Evolutionary conservation across 352 stramenopile species (phyloP).

Genomic region (Globisporangium spinosum): DNA sequence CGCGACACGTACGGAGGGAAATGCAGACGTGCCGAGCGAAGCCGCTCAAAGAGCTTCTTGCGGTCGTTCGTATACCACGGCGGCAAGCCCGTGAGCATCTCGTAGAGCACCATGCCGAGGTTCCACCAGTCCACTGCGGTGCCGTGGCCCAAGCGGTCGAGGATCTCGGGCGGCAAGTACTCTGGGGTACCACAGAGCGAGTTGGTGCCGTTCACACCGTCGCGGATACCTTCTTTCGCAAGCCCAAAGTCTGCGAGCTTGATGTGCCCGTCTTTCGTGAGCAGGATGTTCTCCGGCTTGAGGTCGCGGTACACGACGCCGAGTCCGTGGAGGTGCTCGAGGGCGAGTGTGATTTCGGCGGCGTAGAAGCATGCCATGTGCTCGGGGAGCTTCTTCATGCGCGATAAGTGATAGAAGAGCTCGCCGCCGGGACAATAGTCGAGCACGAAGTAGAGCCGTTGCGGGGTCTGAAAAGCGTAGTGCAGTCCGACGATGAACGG

Average conservation of each 20-base stretch:
- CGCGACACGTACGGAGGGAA: constrained; percentile 85
- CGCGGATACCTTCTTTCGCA: constrained; percentile 73
- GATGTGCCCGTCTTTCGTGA: constrained; percentile 76
- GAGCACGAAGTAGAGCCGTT: constrained; percentile 96
- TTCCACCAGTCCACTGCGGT: constrained; percentile 94
- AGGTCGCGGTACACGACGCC: constrained; percentile 84
- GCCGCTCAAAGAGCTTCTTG: constrained; percentile 86
- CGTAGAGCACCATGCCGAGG: constrained; percentile 76
- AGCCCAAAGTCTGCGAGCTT: constrained; percentile 90
- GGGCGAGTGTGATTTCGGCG: constrained; percentile 79
- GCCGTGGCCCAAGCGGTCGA: constrained; percentile 76
- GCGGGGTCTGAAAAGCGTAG: constrained; percentile 85
- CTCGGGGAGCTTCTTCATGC: constrained; percentile 86
- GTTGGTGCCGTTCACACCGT: constrained; percentile 65
- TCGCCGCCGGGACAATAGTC: constrained; percentile 88
- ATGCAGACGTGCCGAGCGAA: constrained; percentile 71
- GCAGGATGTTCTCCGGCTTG: constrained; percentile 73
- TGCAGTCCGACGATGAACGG: constrained; percentile 88
- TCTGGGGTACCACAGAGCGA: constrained; percentile 86
- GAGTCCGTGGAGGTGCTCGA: constrained; percentile 80
- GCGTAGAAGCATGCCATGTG: constrained; percentile 89
- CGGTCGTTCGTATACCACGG: constrained; percentile 89
- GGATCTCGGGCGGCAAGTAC: constrained; percentile 86
- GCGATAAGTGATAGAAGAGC: constrained; percentile 85
- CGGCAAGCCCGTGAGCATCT: constrained; percentile 80